Base-by-base conservation (phyloP, 176 grass and related monocot genomes). In the Phragmites australis region DNA sequence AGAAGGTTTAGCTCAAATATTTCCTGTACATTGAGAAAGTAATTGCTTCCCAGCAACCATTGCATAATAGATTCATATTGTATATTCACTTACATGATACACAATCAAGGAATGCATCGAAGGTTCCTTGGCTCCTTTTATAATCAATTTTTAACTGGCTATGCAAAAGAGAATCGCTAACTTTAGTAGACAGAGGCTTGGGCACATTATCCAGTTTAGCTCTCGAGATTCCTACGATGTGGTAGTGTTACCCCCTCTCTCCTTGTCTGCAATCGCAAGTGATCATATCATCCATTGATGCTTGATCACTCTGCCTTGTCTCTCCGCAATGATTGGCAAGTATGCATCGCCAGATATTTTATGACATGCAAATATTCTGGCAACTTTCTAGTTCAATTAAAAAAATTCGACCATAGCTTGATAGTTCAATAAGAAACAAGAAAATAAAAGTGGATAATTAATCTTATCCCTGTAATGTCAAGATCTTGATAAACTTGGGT, bases 271-370 rank as follows among this genome's bases (percentile, higher is more conserved):
- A 45, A 18, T 81, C 15, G 18, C 12, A 10, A 22, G 34, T 58
- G 25, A 70, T 22, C 3, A 31, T 23, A 46, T 43, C 34, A 37
- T 2, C 34, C 34, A 37, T 37, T 37, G 5, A 37, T 37, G 34
- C 34, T 37, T 23, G 34, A 80, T 80, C 22, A 34, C 27, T 6
- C 5, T 45, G 25, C 9, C 9, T 63, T 34, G 17, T 37, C 34
- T n/a, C n/a, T n/a, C n/a, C n/a, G n/a, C n/a, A n/a, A n/a, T n/a
- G n/a, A n/a, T n/a, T n/a, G n/a, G 1, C 1, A 37, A 34, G 51
- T 59, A n/a, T 39, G 27, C 25, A 65, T 65, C 41, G 63, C 12
- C 23, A 22, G 50, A 74, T 75, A 65, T 25, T 83, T 65, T 58
- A 48, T 47, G 32, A 43, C 21, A 76, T 56, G 5, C 27, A 54